phyloP scores from a whole-genome alignment of 345 rosid genomes.

The Streptanthus diversifolius region DNA sequence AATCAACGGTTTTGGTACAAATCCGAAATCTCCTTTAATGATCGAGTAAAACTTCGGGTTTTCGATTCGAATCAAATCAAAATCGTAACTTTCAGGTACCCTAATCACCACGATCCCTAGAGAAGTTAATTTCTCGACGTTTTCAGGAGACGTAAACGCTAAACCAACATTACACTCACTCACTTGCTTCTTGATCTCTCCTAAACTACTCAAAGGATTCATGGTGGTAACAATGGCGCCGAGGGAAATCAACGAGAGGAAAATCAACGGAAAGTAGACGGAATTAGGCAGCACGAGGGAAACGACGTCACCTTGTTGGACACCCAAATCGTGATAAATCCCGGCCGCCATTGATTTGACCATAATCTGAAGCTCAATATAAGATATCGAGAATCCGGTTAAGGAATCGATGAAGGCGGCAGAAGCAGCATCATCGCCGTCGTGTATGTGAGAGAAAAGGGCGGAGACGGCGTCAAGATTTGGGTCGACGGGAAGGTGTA shows the following conservation, averaged over 20 bases:
- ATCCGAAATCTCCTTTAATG: constrained; percentile 26
- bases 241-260: constrained; percentile 52
- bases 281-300: constrained; percentile 69
- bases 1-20: constrained; percentile 37
- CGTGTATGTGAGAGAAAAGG: constrained; percentile 54
- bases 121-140: constrained; percentile 32
- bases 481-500: constrained; percentile 49
- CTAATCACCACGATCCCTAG: constrained; percentile 38
- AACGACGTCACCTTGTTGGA: constrained; percentile 63
- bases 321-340: constrained; percentile 44
- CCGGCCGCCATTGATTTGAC: constrained; percentile 57
- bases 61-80: constrained; percentile 16
- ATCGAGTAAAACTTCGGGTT: constrained; percentile 43
- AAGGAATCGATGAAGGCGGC: constrained; percentile 56
- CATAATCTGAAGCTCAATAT: constrained; percentile 42
- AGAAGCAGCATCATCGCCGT: constrained; percentile 7
- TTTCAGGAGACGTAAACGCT: constrained; percentile 46
- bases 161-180: constrained; percentile 42
- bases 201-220: constrained; percentile 51
- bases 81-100: constrained; percentile 48
- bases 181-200: constrained; percentile 50
- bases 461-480: constrained; percentile 59
- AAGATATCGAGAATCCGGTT: constrained; percentile 61
- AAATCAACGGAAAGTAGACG: constrained; percentile 53
- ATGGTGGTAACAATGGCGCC: constrained; percentile 69